Conservation (phyloP, 768 basidiomycete species). For the Naganishia vaughanmartiniae region DNA sequence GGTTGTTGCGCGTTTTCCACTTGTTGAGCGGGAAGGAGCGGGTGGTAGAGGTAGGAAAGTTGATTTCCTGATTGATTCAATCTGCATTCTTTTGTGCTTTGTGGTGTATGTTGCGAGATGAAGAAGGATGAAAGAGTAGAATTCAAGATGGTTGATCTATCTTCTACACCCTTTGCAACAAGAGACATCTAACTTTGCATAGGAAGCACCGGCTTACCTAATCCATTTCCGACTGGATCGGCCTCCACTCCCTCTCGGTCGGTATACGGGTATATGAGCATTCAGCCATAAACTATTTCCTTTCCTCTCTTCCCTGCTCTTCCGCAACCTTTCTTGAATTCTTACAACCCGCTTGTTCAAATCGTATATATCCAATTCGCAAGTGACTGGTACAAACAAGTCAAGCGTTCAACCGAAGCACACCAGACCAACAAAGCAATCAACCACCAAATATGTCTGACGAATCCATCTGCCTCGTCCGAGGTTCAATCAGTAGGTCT, state of each 20-base stretch:
- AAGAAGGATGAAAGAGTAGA: not conserved
- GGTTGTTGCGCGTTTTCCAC: not conserved
- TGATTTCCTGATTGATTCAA: slow-evolving; percentile 1
- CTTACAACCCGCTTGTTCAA: not conserved
- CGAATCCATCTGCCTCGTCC: slow-evolving; percentile 43
- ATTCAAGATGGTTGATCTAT: not conserved
- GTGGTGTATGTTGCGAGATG: not conserved
- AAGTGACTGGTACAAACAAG: not conserved
- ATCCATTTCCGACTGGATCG: not conserved
- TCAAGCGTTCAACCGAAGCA: no score
- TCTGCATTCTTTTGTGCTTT: not conserved
- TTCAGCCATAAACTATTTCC: not conserved
- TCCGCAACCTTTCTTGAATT: no score
- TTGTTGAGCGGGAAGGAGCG: not conserved
- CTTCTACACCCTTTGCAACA: not conserved
- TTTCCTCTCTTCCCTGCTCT: not conserved
- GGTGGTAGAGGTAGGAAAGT: not conserved
- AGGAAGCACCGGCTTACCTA: not conserved
- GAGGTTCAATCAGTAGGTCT: slow-evolving; percentile 29
- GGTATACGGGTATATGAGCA: not conserved
- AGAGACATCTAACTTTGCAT: not conserved
- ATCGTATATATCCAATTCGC: no score
- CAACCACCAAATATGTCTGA: not conserved
- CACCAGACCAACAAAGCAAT: not conserved
- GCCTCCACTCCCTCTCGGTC: slow-evolving; percentile 10